phyloP scores from a whole-genome alignment of 805 yeast genomes.

The Kluyveromyces aestuarii region DNA sequence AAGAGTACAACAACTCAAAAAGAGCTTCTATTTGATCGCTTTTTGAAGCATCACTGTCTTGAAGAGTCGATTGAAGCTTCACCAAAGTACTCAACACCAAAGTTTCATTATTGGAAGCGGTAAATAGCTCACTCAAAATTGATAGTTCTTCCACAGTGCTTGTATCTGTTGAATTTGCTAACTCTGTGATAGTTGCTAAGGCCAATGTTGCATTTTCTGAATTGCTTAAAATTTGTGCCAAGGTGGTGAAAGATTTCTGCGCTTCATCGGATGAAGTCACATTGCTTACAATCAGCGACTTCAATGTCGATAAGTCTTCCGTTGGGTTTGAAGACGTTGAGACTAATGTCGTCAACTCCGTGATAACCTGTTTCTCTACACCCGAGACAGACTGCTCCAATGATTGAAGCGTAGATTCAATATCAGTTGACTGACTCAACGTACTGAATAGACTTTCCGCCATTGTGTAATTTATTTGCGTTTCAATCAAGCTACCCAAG shows the following conservation, averaged over 20 bases:
- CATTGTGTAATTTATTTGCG: conserved; percentile 13
- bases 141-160: conserved; percentile 17
- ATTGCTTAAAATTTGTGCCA: conserved; percentile 11
- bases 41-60: neutral
- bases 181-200: conserved; percentile 11
- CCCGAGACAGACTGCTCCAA: conserved; percentile 11
- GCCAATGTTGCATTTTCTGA: conserved; percentile 14
- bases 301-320: conserved; percentile 8
- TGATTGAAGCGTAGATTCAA: conserved; percentile 9
- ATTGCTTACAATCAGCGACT: conserved; percentile 13
- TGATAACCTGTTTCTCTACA: conserved; percentile 8
- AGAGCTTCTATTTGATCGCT: conserved; percentile 5
- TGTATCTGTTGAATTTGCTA: conserved; percentile 11
- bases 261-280: conserved; percentile 17
- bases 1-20: conserved; percentile 14
- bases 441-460: conserved; percentile 12
- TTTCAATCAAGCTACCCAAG: conserved; percentile 13
- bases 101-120: conserved; percentile 15
- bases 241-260: conserved; percentile 12
- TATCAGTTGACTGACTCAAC: conserved; percentile 7
- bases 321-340: conserved; percentile 14
- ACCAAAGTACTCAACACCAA: conserved; percentile 13
- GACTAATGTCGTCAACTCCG: conserved; percentile 14
- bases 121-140: conserved; percentile 16
- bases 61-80: conserved; percentile 6